A percentile compares a stretch with the other conserved stretches of the same genome.
phyloP scores from a whole-genome alignment of 345 rosid genomes.

The Acer saccharum region DNA sequence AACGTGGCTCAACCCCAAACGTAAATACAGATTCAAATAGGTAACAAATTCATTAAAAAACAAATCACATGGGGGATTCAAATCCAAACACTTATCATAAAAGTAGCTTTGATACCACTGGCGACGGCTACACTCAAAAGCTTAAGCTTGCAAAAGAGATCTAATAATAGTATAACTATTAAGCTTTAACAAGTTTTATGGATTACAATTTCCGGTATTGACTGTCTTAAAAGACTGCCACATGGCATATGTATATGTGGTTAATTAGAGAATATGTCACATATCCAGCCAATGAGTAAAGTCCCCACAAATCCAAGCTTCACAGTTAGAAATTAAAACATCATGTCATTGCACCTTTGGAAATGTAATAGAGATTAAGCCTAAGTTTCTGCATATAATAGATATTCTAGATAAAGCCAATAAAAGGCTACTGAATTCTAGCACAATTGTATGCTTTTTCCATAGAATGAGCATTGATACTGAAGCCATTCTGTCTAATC shows the following conservation, averaged over 20 bases:
- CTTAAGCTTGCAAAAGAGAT: background rate
- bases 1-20: background rate
- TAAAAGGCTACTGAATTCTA: background rate
- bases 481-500: background rate
- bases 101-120: background rate
- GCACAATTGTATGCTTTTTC: background rate
- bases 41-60: background rate
- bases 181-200: background rate
- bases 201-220: background rate
- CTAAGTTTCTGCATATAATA: background rate
- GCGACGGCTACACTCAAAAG: background rate
- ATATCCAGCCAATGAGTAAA: background rate
- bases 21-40: background rate
- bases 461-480: background rate
- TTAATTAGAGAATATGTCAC: background rate
- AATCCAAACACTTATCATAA: background rate
- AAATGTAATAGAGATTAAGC: background rate
- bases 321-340: background rate
- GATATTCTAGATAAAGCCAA: background rate
- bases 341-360: slow-evolving; percentile 3
- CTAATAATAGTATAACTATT: background rate
- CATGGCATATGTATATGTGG: background rate
- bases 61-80: background rate
- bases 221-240: background rate
- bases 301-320: slow-evolving; percentile 3